Base-by-base conservation (phyloP, 1,284 basidiomycete species). In the Cutaneotrichosporon arboriforme region DNA sequence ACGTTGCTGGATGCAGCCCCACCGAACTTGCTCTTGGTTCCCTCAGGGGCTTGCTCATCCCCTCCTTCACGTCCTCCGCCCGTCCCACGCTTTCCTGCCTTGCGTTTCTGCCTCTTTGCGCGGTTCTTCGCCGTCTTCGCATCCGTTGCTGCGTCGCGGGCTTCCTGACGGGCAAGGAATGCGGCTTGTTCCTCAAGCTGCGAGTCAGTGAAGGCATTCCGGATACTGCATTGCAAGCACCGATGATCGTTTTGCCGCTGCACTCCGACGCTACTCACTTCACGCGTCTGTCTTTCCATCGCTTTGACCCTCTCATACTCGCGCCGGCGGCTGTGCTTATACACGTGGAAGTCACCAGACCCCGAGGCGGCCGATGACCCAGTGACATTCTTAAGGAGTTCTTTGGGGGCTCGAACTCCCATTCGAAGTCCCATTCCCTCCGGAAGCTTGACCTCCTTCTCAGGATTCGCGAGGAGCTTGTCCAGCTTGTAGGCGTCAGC, bases 351-450 rank as follows among this genome's bases (percentile, higher is more conserved):
- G 74, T 96, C 92, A 46, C 91, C 91, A 60, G 87, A 91, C 44
- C 92, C 92, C 15, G 92, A 74, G 43, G 77, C 92, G 2, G 90
- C 89, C 73, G 87, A 89, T 9, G 88, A 91, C 1, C 92, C 92
- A 71, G 93, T 89, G 3, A 97, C 91, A 63, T 94, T 97, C 81
- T 96, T 97, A 87, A 98, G 94, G 87, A 94, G 94, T 74, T 97
- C 93, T 23, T 89, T 79, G 35, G 94, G 79, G 0, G 79, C 80
- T 76, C 89, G 90, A 10, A 31, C 26, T 14, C 42, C 42, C 61
- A 91, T 42, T 15, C 23, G 40, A 15, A 39, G 41, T n/a, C 44
- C 55, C 37, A 50, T 52, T 14, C 85, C 78, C 15, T 81, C 67
- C 1, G 91, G 90, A 8, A 96, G 77, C 66, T 83, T 81, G 1